Evolutionary conservation across 2,329 filamentous ascomycete genomes (phyloP).

Genomic region (Penicillium sp.): DNA sequence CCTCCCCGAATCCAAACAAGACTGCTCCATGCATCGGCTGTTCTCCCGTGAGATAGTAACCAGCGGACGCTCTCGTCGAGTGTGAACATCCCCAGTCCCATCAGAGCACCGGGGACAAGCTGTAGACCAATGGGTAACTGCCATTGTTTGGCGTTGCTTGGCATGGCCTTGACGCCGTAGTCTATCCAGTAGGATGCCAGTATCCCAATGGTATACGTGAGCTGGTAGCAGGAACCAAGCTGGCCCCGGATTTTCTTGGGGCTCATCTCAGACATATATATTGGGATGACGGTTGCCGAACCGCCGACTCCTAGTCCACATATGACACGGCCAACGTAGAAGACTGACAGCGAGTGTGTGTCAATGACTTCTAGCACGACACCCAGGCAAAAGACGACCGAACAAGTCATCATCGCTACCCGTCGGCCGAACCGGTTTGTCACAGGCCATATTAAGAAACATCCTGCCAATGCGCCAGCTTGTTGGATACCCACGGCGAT

Average conservation of each 20-base stretch:
- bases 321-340: conserved; percentile 54
- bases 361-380: conserved; percentile 54
- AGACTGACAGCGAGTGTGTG: conserved; percentile 48
- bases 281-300: conserved; percentile 49
- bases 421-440: conserved; percentile 53
- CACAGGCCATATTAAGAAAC: conserved; percentile 55
- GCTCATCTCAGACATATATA: conserved; percentile 51
- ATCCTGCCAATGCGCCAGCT: conserved; percentile 58
- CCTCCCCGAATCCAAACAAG: conserved; percentile 58
- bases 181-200: conserved; percentile 60
- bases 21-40: conserved; percentile 52
- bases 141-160: conserved; percentile 52
- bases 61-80: conserved; percentile 57
- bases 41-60: conserved; percentile 52
- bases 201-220: conserved; percentile 56
- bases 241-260: conserved; percentile 53
- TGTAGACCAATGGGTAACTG: conserved; percentile 61
- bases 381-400: conserved; percentile 52
- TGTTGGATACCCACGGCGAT: conserved; percentile 58
- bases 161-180: conserved; percentile 45
- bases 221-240: conserved; percentile 57
- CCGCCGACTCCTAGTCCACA: conserved; percentile 55
- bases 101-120: conserved; percentile 51
- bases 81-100: conserved; percentile 55
- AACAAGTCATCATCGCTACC: conserved; percentile 50